Conservation (phyloP, 352 stramenopile genomes). For the Globisporangium apiculatum region DNA sequence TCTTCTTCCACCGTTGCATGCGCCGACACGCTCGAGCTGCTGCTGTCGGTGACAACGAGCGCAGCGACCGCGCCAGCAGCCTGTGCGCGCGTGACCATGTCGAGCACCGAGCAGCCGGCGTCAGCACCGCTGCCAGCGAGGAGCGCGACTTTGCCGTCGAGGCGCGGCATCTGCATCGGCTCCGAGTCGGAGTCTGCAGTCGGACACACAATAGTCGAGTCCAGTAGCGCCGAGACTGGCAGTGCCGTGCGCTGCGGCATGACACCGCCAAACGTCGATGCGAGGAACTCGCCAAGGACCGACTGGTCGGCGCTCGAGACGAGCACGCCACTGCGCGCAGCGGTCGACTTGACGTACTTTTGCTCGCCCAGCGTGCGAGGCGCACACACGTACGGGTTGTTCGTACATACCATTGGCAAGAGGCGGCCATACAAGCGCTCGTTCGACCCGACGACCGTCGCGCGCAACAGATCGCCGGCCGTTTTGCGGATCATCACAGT, state of each 20-base stretch:
- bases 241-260: conserved; percentile 23
- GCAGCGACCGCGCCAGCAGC: conserved; percentile 30
- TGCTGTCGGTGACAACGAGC: conserved; percentile 23
- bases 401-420: conserved; percentile 49
- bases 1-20: conserved; percentile 30
- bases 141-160: conserved; percentile 25
- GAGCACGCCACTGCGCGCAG: conserved; percentile 30
- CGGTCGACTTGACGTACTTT: conserved; percentile 27
- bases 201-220: conserved; percentile 21
- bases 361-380: conserved; percentile 18
- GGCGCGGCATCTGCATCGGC: conserved; percentile 15
- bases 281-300: conserved; percentile 40
- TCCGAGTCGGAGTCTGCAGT: conserved; percentile 1
- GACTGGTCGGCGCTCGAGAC: conserved; percentile 10
- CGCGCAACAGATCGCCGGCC: conserved; percentile 40
- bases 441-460: conserved; percentile 8
- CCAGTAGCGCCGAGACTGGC: conserved; percentile 12
- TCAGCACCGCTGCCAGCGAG: conserved; percentile 15
- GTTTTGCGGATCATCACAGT: conserved; percentile 56
- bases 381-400: conserved; percentile 37
- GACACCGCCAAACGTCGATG: conserved; percentile 40
- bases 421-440: conserved; percentile 35
- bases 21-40: conserved; percentile 19
- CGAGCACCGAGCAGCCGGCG: conserved; percentile 26
- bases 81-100: conserved; percentile 38